Base-by-base conservation (phyloP, 805 yeast genomes). In the Cyberlindnera mycetangii region DNA sequence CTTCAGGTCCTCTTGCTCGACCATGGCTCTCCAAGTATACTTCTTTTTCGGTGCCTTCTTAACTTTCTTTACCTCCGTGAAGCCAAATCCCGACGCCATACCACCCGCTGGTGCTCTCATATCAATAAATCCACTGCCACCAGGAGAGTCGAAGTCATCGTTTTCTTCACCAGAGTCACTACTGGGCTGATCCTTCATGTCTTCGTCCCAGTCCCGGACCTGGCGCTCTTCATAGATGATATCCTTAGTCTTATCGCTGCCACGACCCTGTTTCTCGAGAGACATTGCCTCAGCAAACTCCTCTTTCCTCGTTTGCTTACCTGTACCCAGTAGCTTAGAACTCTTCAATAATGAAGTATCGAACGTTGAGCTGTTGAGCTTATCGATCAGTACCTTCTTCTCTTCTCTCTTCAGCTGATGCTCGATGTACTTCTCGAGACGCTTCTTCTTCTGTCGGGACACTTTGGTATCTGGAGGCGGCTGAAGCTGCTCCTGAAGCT, bases 341-440 rank as follows among this genome's bases (percentile, higher is more conserved):
- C 93, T 82, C 20, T 78, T 81, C 51, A 89, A 69, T 11, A 79
- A 54, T 0, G 82, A 67, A 0, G 96, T 79, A 59, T 90, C 96
- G 37, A 92, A 74, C 27, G 69, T 67, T 8, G 77, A 68, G 21
- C 73, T 75, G 40, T 83, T 75, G 33, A 92, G 70, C 61, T 89
- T 89, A 51, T 83, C 81, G 34, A 92, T 68, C 42, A 92, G 69
- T 3, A 76, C 75, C 54, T 85, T 85, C 64, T 86, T 86, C 66
- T 92, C 98, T 62, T 92, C 96, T 59, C 95, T 71, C 57, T 84
- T 85, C 54, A 89, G 60, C 61, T 89, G 97, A 66, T 87, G 95
- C 47, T 89, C 95, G 31, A 92, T 89, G 64, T 89, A 92, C 64
- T 92, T 92, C 50, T 92, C 97, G 35, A 92, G 67, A 46, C 98